Conservation (phyloP, 2,329 filamentous ascomycete genomes). For the Dothideomycetes sp. region DNA sequence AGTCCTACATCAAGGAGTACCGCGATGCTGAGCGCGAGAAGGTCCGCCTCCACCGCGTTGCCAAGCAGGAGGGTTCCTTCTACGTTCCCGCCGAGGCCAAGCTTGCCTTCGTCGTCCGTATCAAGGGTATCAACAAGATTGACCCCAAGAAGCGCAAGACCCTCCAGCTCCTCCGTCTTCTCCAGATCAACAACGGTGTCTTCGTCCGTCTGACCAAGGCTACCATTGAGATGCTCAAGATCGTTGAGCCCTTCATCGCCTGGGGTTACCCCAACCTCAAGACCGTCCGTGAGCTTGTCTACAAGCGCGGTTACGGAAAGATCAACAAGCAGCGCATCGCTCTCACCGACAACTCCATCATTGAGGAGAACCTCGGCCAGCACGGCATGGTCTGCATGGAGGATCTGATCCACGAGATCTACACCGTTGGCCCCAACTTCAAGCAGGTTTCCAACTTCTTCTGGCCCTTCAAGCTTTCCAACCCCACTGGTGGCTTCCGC, state of each 20-base stretch:
- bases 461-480: constrained; percentile 99
- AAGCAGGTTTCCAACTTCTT: constrained; percentile 99
- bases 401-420: constrained; percentile 99
- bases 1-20: constrained; percentile 99
- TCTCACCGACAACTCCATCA: constrained; percentile 94
- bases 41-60: constrained; percentile 79
- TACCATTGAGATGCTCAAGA: constrained; percentile 91
- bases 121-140: constrained; percentile 99
- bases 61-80: constrained; percentile 87
- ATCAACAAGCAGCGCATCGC: constrained; percentile 86
- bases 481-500: constrained; percentile 94
- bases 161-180: constrained; percentile 95
- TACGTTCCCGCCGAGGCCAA: constrained; percentile 92
- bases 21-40: constrained; percentile 97
- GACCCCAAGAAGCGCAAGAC: constrained; percentile 99
- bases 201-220: constrained; percentile 98
- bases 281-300: constrained; percentile 96
- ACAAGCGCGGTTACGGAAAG: constrained; percentile 99
- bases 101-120: constrained; percentile 95
- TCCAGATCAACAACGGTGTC: constrained; percentile 99
- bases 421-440: constrained; percentile 93
- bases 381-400: constrained; percentile 99
- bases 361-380: constrained; percentile 94
- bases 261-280: constrained; percentile 99
- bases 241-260: constrained; percentile 97